These are phyloP conservation scores for Caloboletus inedulis DNA, from an alignment of 1,284 basidiomycete species.

Conservation along the genomic window DNA sequence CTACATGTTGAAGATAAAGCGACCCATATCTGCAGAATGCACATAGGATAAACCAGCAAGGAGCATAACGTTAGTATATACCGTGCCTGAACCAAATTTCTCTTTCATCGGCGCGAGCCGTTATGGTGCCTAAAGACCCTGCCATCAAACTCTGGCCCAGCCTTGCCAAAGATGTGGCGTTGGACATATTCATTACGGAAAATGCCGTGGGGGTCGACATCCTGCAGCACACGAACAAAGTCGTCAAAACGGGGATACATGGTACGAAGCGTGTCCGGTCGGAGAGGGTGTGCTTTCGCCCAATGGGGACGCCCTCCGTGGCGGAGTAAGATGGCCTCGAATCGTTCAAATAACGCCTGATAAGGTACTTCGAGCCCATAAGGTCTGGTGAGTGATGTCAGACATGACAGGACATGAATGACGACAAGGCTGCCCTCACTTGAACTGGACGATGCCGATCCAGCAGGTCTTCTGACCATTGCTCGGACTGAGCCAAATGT, in stretches of 20 bases:
- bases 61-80: neutral
- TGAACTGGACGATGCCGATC: constrained; percentile 96
- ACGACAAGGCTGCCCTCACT: constrained; percentile 50
- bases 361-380: constrained; percentile 90
- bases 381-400: constrained; percentile 52
- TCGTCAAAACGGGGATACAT: constrained; percentile 86
- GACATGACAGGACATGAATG: neutral
- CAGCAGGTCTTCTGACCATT: constrained; percentile 81
- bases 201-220: constrained; percentile 78
- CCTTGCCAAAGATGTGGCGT: constrained; percentile 66
- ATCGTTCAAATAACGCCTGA: constrained; percentile 74
- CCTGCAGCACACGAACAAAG: constrained; percentile 67
- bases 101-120: constrained; percentile 11
- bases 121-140: constrained; percentile 51
- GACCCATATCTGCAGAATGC: neutral
- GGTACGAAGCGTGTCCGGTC: constrained; percentile 60
- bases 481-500: constrained; percentile 92
- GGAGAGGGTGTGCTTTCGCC: constrained; percentile 89
- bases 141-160: constrained; percentile 42
- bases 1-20: constrained; percentile 2
- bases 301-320: constrained; percentile 92
- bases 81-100: neutral
- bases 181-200: constrained; percentile 80
- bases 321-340: constrained; percentile 71
- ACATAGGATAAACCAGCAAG: neutral